Base-by-base conservation (phyloP, 129 eudicot genomes). In the Oenanthe sinensis region DNA sequence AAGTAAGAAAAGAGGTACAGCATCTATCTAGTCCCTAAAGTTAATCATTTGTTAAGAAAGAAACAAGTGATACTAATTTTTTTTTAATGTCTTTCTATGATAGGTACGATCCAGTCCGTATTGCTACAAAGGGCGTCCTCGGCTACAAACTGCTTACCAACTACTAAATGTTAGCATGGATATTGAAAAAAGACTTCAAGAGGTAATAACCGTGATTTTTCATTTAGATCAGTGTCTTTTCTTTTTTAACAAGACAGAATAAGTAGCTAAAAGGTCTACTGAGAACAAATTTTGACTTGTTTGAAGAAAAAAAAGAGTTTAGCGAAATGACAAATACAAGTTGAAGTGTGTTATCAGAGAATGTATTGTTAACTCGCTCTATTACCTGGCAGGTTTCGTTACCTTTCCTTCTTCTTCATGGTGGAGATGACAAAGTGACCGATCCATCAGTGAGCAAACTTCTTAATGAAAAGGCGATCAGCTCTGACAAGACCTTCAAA, bases 41-140 rank as follows among this genome's bases (percentile, higher is more conserved):
- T 24, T 73, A 26, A 73, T n/a, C 12, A 0, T 73, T 5, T 44
- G 6, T 5, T 43, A 0, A 73, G 19, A 9, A 19, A 6, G 3
- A 39, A 22, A 37, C 45, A 69, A 33, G 30, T 42, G 0, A 39
- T 8, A 8, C 13, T 39, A 0, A 15, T 40, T 0, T 20, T 39
- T 37, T 30, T 39, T 0, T 1, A 8, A 45, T 55, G 1, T n/a
- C n/a, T 50, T 36, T 76, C 81, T 26, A 24, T 47, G 63, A 49
- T 87, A 93, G 98, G 81, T 96, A 50, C 83, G 97, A 44, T 55
- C 87, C 71, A 96, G 86, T 77, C 97, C 97, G 4, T 86, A 84
- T 79, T 90, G 97, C 81, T 96, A 96, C 88, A 90, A 91, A 83
- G 99, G 99, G 58, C 86, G 90, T 16, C 89, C 92, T 10, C 97